These are phyloP conservation scores for Syzygium jambos DNA, from an alignment of 345 rosid genomes.

Conservation along the genomic window DNA sequence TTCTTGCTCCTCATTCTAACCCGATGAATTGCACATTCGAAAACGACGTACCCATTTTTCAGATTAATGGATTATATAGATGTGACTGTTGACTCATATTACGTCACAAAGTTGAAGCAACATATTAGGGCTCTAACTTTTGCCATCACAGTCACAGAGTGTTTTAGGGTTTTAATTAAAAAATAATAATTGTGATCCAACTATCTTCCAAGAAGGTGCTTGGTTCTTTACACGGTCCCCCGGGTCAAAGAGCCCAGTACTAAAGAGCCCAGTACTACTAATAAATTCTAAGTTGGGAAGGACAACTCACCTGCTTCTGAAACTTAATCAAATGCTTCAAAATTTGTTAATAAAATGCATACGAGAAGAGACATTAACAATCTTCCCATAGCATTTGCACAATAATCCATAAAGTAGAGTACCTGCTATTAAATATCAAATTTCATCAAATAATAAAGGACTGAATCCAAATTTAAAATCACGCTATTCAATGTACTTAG, in stretches of 20 bases:
- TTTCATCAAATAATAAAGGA: neutral
- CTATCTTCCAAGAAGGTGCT: neutral
- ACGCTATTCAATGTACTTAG: neutral
- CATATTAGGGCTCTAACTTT: neutral
- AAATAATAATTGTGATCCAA: neutral
- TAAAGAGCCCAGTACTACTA: neutral
- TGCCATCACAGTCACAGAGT: neutral
- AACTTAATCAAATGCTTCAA: neutral
- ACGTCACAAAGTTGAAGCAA: neutral
- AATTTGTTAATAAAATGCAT: neutral
- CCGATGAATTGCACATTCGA: neutral
- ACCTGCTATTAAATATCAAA: neutral
- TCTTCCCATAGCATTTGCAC: neutral
- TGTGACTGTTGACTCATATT: neutral
- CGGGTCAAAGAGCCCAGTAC: too few relatives aligned
- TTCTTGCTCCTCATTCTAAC: neutral
- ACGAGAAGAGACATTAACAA: neutral
- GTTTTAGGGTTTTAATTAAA: neutral
- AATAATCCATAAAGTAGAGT: neutral
- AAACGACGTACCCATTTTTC: neutral
- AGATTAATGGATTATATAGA: neutral
- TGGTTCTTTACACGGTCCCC: neutral
- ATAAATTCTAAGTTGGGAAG: neutral
- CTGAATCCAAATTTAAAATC: neutral
- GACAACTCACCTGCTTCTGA: neutral